Conservation (phyloP, 768 basidiomycete species). For the Psilocybe tampanensis region DNA sequence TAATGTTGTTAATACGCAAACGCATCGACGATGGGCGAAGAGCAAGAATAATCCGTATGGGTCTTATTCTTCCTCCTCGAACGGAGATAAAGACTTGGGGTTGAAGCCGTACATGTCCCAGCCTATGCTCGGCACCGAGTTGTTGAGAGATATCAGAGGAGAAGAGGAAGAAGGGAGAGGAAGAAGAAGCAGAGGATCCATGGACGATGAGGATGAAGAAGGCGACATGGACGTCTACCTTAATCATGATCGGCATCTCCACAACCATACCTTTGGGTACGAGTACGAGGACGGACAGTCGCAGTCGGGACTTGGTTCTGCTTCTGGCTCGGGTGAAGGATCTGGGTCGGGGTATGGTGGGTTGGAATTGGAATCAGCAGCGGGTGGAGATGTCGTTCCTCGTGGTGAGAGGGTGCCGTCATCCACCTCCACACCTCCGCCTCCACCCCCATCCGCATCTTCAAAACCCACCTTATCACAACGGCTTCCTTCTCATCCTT, state of each 20-base stretch:
- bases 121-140: conserved; percentile 34
- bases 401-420: no score
- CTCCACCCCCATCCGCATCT: no score
- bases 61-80: conserved; percentile 5
- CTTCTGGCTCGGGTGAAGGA: neutral
- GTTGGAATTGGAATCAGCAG: no score
- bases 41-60: conserved; percentile 17
- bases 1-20: neutral
- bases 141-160: neutral
- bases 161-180: neutral
- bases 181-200: neutral
- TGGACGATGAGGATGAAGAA: no score
- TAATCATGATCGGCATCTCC: no score
- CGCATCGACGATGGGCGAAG: neutral
- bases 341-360: neutral
- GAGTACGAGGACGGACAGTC: neutral
- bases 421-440: no score
- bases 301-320: neutral
- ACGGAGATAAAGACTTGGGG: conserved; percentile 12
- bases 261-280: neutral
- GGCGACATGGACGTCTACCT: no score
- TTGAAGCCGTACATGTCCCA: conserved; percentile 51
- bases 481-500: no score
- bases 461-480: no score
- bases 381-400: no score